Conservation (phyloP, 2,329 filamentous ascomycete species). For the Thelonectria discophora region DNA sequence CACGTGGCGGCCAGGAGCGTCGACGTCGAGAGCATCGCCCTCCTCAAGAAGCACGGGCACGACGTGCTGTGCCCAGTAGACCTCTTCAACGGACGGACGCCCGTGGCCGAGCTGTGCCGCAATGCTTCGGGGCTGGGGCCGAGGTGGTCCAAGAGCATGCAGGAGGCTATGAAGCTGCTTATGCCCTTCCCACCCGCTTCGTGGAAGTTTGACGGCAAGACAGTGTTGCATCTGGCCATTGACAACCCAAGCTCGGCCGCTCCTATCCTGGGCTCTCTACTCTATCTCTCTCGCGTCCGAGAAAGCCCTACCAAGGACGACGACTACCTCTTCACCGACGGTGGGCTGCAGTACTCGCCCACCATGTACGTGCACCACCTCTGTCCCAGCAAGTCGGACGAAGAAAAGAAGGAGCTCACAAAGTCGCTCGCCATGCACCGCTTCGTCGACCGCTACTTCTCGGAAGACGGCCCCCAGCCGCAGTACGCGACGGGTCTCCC, state of each 20-base stretch:
- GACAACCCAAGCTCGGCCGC: background rate
- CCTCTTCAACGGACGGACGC: background rate
- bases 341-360: background rate
- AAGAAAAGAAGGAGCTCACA: background rate
- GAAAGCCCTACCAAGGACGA: background rate
- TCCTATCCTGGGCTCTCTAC: background rate
- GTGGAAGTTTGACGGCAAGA: constrained; percentile 6
- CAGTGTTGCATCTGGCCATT: constrained; percentile 1
- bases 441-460: background rate
- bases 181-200: background rate
- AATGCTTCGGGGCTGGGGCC: background rate
- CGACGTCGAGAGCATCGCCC: background rate
- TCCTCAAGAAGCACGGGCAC: constrained; percentile 1
- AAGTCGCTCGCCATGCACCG: constrained; percentile 1
- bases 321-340: background rate
- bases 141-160: background rate
- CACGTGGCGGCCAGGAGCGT: background rate
- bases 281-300: background rate
- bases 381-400: background rate
- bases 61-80: background rate
- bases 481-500: background rate
- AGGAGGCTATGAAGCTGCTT: background rate
- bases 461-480: background rate
- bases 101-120: background rate
- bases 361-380: constrained; percentile 1